Conservation (phyloP, 2,329 filamentous ascomycete species). For the Blumeria hordei region DNA sequence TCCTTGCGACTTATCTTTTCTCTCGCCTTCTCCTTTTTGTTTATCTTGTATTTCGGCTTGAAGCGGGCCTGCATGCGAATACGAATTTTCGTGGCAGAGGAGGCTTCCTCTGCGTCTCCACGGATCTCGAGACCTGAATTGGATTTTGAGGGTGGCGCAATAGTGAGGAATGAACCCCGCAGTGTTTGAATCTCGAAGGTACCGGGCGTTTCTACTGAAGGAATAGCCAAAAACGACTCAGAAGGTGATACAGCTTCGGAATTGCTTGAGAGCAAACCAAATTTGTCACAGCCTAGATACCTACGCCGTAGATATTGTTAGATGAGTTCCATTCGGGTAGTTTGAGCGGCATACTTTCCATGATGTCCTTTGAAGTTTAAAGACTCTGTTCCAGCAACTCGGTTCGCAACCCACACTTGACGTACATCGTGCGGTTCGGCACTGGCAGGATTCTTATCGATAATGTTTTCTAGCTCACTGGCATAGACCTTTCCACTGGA, state of each 20-base stretch:
- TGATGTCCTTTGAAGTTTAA: conserved; percentile 80
- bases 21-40: conserved; percentile 59
- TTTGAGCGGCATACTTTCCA: conserved; percentile 33
- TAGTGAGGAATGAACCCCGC: conserved; percentile 43
- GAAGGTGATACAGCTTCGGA: conserved; percentile 63
- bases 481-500: conserved; percentile 69
- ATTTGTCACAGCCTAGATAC: conserved; percentile 68
- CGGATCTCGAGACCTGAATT: conserved; percentile 37
- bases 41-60: conserved; percentile 59
- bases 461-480: conserved; percentile 60
- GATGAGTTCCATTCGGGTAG: background rate
- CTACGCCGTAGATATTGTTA: conserved; percentile 18
- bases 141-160: conserved; percentile 26
- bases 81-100: conserved; percentile 47
- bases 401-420: conserved; percentile 83
- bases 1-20: conserved; percentile 74
- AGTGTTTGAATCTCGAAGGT: conserved; percentile 55
- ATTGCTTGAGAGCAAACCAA: conserved; percentile 51
- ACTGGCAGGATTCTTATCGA: conserved; percentile 58
- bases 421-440: conserved; percentile 90
- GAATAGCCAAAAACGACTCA: conserved; percentile 54
- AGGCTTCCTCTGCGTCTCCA: conserved; percentile 45
- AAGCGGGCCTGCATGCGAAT: conserved; percentile 90
- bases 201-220: conserved; percentile 37
- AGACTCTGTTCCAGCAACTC: conserved; percentile 55